Base-by-base conservation (phyloP, 176 grass and related monocot genomes). In the Bothriochloa decipiens region DNA sequence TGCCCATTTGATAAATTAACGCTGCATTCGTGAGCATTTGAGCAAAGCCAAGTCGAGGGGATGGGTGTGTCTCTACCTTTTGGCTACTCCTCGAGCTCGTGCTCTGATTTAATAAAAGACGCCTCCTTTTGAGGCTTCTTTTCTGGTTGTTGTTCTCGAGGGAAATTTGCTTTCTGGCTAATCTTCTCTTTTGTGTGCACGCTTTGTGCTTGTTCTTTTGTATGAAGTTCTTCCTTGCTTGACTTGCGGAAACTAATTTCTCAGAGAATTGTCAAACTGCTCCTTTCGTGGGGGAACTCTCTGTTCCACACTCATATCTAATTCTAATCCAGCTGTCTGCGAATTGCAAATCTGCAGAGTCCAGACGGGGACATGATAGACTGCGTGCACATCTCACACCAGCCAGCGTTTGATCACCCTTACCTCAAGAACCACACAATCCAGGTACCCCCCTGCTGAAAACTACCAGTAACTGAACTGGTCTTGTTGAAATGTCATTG, bases 321-420 rank as follows among this genome's bases (percentile, higher is more conserved):
- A 86, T 43, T 50, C 82, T 89, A 53, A 86, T 43, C 39, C 67
- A 42, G 68, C 29, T 75, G 1, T 66, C 55, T 84, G 45, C 43
- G 14, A 74, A 74, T 73, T 17, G 53, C 16, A 25, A 83, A 86
- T 79, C 32, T 84, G 63, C 86, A 97, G 94, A 97, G 94, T 65
- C 93, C 96, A 45, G 96, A 99, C 65, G 95, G 95, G 47, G 95
- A 97, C 83, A 92, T 87, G 65, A 97, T 97, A 70, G 95, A 97
- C 47, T 97, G 95, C 85, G 92, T 97, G 83, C 95, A 92, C 87
- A 93, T 94, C 58, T 94, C 95, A 22, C 88, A 92, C 39, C 95
- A 97, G 70, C 95, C 95, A 46, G 95, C 95, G 7, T 97, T 97
- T 62, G 95, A 97, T 92, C 95, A 97, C 70, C 95, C 95, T 18